Base-by-base conservation (phyloP, 495 filamentous ascomycete genomes). In the Staphylotrichum longicolle region DNA sequence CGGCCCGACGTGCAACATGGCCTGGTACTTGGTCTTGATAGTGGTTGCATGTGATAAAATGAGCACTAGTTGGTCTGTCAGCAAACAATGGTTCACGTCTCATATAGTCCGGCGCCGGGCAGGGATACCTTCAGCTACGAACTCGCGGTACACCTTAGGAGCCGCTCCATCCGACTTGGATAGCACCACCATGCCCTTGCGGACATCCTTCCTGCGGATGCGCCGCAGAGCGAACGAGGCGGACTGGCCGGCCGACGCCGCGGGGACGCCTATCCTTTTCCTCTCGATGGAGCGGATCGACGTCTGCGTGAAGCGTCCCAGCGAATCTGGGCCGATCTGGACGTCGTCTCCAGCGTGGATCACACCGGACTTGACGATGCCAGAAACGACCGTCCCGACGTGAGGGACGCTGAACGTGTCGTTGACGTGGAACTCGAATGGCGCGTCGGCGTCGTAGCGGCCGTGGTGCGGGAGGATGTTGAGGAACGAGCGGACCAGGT, bases 401-500 rank as follows among this genome's bases (percentile, higher is more conserved):
- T 97, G 96, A 5, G 94, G 94, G 8, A 98, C 94, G n/a, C 92
- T 96, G 79, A 98, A 98, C 7, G 90, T 97, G 74, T 98, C 94
- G 70, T 98, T 98, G 70, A 98, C 83, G 60, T 96, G 86, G 67
- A 96, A 96, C 68, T 98, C 94, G 72, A 98, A 96, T 0, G 93
- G 85, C 0, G 88, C 92, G 44, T 91, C 84, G 6, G 87, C 78
- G 68, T 98, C 87, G 71, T 98, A 98, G 54, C 94, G 90, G 11
- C 95, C 94, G 62, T 97, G 91, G 64, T 96, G 91, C 3, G 94
- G 94, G 1, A 98, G 83, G 65, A 98, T 96, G 65, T 98, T 98
- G 33, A 98, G 78, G 74, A 98, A 98, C 0, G 88, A 89, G 27
- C 91, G 88, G 7, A 98, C 91, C 12, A 85, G 72, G 52, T 86